phyloP scores from a whole-genome alignment of 306 rosid species.

The Parietaria judaica region DNA sequence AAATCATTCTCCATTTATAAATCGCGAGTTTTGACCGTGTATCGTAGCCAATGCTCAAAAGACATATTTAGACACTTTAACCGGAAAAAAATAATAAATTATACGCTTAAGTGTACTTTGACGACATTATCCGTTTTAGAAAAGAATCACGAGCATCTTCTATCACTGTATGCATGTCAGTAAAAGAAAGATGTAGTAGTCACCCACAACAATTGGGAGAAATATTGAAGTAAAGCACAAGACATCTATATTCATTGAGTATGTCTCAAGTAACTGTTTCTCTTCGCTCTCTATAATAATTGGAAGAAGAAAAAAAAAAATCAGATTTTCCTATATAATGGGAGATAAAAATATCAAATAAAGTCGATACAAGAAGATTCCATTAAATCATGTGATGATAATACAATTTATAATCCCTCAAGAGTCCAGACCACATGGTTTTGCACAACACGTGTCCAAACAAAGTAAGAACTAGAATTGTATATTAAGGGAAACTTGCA shows the following conservation, averaged over 20 bases:
- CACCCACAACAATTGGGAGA: background rate
- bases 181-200: background rate
- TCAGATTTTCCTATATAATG: background rate
- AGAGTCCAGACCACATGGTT: no score
- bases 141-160: background rate
- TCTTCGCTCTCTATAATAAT: background rate
- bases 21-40: no score
- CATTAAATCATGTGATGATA: no score
- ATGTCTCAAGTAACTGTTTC: constrained; percentile 30
- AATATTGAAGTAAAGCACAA: constrained; percentile 25
- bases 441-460: no score
- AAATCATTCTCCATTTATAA: no score
- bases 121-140: background rate
- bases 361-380: background rate
- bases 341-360: background rate
- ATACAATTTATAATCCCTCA: no score
- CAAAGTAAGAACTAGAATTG: no score
- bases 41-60: no score
- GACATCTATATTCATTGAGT: constrained; percentile 22
- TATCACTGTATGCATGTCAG: background rate
- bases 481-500: no score
- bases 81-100: no score
- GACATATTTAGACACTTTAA: no score
- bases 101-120: no score
- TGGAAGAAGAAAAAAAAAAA: background rate